A percentile compares a stretch with the other conserved stretches of the same genome.
Evolutionary conservation across 306 rosid genomes (phyloP).

Genomic region (Potentilla sterilis): DNA sequence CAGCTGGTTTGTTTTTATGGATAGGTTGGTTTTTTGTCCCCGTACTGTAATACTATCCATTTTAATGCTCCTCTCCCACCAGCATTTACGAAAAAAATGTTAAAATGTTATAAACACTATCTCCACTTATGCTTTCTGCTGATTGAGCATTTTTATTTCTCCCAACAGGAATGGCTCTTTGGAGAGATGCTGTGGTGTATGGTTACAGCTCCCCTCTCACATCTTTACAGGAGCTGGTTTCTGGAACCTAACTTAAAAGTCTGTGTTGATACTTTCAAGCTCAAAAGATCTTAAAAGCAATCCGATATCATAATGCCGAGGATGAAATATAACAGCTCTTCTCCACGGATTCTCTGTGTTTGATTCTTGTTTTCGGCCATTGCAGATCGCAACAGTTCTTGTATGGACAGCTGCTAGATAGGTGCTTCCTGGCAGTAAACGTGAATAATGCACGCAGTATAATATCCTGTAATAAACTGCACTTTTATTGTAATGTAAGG

Average conservation of each 20-base stretch:
- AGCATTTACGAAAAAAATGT: neutral
- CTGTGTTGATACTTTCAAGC: neutral
- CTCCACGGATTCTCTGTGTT: neutral
- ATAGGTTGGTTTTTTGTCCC: constrained; percentile 42
- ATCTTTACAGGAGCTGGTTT: constrained; percentile 39
- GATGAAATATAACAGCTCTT: neutral
- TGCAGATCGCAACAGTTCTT: neutral
- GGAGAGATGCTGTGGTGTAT: constrained; percentile 35
- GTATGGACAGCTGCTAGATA: neutral
- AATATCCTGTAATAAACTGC: neutral
- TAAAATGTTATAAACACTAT: neutral
- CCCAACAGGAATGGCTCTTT: constrained; percentile 37
- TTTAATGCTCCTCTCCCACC: neutral
- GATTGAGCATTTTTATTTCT: neutral
- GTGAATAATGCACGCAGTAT: neutral
- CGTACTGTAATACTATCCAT: neutral
- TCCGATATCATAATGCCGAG: neutral
- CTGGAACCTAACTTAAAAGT: constrained; percentile 19
- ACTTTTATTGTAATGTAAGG: neutral
- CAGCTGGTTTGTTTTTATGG: constrained; percentile 60
- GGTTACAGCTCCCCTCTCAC: constrained; percentile 36
- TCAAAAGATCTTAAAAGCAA: neutral
- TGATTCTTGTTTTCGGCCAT: neutral
- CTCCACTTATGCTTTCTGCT: constrained; percentile 1
- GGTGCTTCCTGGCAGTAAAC: neutral